Base-by-base conservation (phyloP, 768 basidiomycete genomes). In the Termitomyces sp. region DNA sequence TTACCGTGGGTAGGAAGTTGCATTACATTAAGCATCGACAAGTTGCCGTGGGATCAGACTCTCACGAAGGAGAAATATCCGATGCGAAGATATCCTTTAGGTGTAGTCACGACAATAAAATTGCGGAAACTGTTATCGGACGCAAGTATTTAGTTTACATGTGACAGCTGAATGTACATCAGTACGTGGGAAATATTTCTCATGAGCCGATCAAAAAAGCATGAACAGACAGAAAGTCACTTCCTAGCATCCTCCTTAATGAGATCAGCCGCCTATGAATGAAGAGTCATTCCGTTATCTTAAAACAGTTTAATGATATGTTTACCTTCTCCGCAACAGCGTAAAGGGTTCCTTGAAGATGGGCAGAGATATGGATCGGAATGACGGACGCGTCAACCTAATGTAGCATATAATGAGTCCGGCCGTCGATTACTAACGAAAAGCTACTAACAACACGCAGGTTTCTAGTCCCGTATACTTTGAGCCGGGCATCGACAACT, bases 381-480 rank as follows among this genome's bases (percentile, higher is more conserved):
- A 65, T 47, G 40, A 65, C 50, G 18, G 64, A 64, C 0, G 64
- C 63, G 53, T 67, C 66, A 14, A 63, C 59, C 64, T 32, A 26
- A 26, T 26, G 26, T 66, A 32, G 40, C 49, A 5, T 8, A 3
- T 4, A 5, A 11, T n/a, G 10, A 22, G 10, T n/a, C 20, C 5
- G 9, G 3, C 22, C 3, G 9, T 13, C n/a, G 4, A 7, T 10
- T 10, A 11, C 5, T 13, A 22, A 24, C 4, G 1, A 70, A 68
- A 68, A 16, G 68, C 71, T 38, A 74, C 72, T 26, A n/a, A n/a
- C 26, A 26, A 26, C 26, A 10, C 73, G 65, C 3, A 74, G 67
- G 51, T 75, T 75, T 18, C 54, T 55, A 9, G 66, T 67, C 6
- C 73, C 74, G 61, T 76, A 74, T 2, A 76, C 68, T 55, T 57